These are phyloP conservation scores for Aspergillus sp. DNA, from an alignment of 2,329 filamentous ascomycete genomes.

Conservation along the genomic window DNA sequence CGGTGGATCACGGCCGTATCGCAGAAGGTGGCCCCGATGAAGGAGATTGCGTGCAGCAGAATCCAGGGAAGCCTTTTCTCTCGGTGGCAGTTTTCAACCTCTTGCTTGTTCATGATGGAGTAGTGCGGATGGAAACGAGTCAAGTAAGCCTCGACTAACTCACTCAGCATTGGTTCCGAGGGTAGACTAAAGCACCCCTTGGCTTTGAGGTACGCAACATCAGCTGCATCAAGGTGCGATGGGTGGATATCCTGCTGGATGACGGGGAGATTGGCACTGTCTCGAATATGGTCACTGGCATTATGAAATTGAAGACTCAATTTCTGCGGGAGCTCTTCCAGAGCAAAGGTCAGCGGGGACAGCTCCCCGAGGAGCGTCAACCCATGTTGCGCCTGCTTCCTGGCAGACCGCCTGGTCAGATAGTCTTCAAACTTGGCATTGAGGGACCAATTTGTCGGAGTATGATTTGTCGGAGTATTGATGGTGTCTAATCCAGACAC, in stretches of 20 bases:
- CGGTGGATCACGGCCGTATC: neutral
- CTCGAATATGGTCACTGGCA: neutral
- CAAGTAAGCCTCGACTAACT: neutral
- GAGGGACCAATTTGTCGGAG: neutral
- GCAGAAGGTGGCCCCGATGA: neutral
- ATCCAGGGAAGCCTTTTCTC: neutral
- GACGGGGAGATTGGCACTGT: neutral
- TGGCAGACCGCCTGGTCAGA: neutral
- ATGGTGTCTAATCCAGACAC: too few species aligned
- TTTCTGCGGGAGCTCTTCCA: neutral
- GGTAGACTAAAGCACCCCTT: conserved; percentile 1
- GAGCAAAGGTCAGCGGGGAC: conserved; percentile 1
- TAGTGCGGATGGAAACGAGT: conserved; percentile 1
- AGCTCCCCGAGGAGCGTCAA: conserved; percentile 2
- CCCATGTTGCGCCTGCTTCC: neutral
- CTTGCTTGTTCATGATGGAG: neutral
- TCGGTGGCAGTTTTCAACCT: neutral
- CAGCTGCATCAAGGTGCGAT: neutral
- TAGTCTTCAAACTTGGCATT: conserved; percentile 3
- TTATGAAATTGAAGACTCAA: conserved; percentile 1
- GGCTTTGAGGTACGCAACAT: conserved; percentile 1
- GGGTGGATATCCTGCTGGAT: neutral
- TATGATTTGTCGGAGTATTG: too few species aligned
- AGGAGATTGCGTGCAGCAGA: neutral
- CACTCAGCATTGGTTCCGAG: neutral